Evolutionary conservation across 108 stramenopile species (phyloP).

Genomic region (Nitzschia sp.): DNA sequence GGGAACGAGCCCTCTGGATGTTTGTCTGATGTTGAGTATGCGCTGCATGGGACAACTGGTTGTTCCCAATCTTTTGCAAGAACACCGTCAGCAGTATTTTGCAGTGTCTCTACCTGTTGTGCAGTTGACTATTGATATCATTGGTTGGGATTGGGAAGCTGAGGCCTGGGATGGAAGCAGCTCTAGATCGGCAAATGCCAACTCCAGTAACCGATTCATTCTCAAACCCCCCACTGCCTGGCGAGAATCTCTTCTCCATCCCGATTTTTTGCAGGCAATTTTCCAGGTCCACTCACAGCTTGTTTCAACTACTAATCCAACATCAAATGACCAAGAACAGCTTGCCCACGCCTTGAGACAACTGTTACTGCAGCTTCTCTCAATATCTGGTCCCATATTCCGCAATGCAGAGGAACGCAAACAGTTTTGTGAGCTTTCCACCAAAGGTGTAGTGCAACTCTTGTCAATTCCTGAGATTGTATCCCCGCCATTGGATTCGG

Average conservation of each 20-base stretch:
- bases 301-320: slow-evolving; percentile 14
- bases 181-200: slow-evolving; percentile 14
- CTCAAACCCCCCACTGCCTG: slow-evolving; percentile 64
- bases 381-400: slow-evolving; percentile 72
- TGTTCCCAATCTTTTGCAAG: background rate
- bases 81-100: slow-evolving; percentile 21
- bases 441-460: slow-evolving; percentile 64
- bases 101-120: slow-evolving; percentile 50
- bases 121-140: slow-evolving; percentile 53
- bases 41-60: slow-evolving; percentile 38
- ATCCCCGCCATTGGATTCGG: background rate
- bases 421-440: slow-evolving; percentile 53
- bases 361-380: slow-evolving; percentile 62
- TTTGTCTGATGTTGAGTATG: slow-evolving; percentile 39
- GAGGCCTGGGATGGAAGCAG: slow-evolving; percentile 50
- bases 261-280: slow-evolving; percentile 69
- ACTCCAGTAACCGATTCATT: slow-evolving; percentile 23
- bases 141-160: slow-evolving; percentile 79
- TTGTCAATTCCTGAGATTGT: slow-evolving; percentile 36
- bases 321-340: slow-evolving; percentile 13
- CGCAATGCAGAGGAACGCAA: slow-evolving; percentile 43
- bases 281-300: slow-evolving; percentile 32
- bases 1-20: slow-evolving; percentile 8
- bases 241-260: slow-evolving; percentile 56
- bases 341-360: slow-evolving; percentile 62